A percentile compares a stretch with the other conserved stretches of the same genome.
Evolutionary conservation across 345 rosid species (phyloP).

Genomic region (Pistacia atlantica): DNA sequence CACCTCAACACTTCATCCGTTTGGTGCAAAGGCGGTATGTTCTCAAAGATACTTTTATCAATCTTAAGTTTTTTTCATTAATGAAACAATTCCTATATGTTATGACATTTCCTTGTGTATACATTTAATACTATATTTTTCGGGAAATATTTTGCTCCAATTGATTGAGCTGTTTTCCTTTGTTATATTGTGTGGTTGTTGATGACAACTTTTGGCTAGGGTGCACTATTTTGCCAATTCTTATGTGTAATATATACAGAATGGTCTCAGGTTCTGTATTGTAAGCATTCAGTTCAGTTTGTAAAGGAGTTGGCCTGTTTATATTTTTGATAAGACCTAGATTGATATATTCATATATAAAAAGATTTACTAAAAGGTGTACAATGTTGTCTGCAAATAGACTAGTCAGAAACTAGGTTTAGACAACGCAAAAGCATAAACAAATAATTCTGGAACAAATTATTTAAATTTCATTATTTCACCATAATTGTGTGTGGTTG

Average conservation of each 20-base stretch:
- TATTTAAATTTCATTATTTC: neutral
- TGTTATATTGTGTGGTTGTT: neutral
- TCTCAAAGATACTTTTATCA: neutral
- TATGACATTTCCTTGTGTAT: neutral
- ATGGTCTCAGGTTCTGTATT: neutral
- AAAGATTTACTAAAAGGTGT: no score
- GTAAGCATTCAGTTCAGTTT: neutral
- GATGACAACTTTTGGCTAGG: neutral
- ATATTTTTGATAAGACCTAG: neutral
- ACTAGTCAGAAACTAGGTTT: no score
- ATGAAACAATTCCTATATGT: neutral
- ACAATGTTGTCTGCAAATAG: no score
- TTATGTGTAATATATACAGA: neutral
- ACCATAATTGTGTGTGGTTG: neutral
- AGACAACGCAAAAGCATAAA: no score
- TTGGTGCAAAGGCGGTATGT: conserved; percentile 90
- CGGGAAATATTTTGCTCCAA: neutral
- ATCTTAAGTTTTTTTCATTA: neutral
- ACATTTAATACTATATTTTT: neutral
- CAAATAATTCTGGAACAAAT: no score
- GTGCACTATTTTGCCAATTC: neutral
- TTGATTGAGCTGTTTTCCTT: conserved; percentile 1
- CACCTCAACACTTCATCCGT: conserved; percentile 99
- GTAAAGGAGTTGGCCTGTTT: neutral
- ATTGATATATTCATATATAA: no score